Evolutionary conservation across 2,329 filamentous ascomycete species (phyloP), one percentile per base, ranked within the genome.

Genomic region (Bipolaris cookei): DNA sequence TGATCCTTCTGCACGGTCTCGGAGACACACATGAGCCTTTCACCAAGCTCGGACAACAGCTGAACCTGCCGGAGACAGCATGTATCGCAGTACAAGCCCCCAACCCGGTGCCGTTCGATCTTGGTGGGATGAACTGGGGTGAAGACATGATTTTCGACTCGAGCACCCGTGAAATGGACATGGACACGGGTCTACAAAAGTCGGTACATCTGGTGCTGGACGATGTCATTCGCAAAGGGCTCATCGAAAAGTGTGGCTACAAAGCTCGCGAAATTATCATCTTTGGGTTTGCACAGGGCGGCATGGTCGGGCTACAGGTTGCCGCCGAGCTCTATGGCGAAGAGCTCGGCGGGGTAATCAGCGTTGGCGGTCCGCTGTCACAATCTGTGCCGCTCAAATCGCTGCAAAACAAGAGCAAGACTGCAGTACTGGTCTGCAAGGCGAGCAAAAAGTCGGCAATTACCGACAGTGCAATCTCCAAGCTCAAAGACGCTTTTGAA

Each of bases 1-100:
- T 96, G 60, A 79, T 96, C 70, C 84, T 96, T 49, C 86, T 96
- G 56, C 92, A 96, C 76, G 92, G 92, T 62, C 84, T 96, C 11
- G 92, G 92, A 61, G 92, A 96, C 78, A 86, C 84, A 32, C 84
- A 91, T 58, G 69, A 74, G 3, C 82, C 90, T 34, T 96, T 95
- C 74, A 83, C 85, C 58, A 78, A 79, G 42, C 89, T 96, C 59
- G 90, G 88, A 18, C 80, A 81, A 54, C 86, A 86, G 64, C 78
- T 96, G 59, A 81, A 84, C 59, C 85, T 96, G 3, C 91, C 92
- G 0, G 90, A 92, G 69, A 92, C 92, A 50, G 84, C 88, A 54
- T 87, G 87, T 67, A 84, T 97, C 51, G 85, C 90, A 6, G 80
- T 96, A 39, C 89, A 90, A 69, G 92, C 88, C 0, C 87, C 89